Conservation (phyloP, 257 asterid genomes). For the Solanum lignicaule region DNA sequence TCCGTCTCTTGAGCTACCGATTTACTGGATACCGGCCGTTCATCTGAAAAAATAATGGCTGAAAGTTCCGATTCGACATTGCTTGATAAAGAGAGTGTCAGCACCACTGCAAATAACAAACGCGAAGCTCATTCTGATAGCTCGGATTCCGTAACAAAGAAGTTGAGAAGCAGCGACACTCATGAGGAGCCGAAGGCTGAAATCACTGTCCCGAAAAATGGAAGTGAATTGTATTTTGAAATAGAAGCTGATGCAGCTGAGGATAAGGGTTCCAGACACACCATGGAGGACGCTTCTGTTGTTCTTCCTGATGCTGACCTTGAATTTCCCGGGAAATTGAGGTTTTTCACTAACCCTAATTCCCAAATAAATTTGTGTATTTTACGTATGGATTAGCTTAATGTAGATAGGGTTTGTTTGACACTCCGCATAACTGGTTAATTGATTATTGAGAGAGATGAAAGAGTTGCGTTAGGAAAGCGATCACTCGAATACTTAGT, state of each 20-base stretch:
- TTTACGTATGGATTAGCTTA: background rate
- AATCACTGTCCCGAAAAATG: background rate
- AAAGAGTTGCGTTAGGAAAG: background rate
- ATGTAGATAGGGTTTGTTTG: background rate
- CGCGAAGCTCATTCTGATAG: conserved; percentile 21
- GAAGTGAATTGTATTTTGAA: conserved; percentile 1
- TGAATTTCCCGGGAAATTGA: conserved; percentile 42
- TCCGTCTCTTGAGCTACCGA: background rate
- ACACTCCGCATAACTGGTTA: background rate
- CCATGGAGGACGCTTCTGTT: conserved; percentile 84
- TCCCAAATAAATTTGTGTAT: background rate
- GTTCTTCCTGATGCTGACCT: conserved; percentile 51
- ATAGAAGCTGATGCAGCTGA: conserved; percentile 83
- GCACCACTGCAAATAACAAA: background rate
- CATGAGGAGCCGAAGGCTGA: conserved; percentile 1
- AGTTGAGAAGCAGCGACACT: conserved; percentile 19
- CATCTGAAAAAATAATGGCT: background rate
- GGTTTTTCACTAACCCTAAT: conserved; percentile 16
- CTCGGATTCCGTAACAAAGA: conserved; percentile 14
- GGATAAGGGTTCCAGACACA: conserved; percentile 69
- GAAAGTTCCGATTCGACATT: background rate
- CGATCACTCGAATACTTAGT: background rate
- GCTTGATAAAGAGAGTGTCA: background rate
- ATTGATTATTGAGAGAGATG: background rate
- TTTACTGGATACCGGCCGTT: background rate